These are phyloP conservation scores for Brassica hybrid DNA, from an alignment of 441 rosid species.

Conservation along the genomic window DNA sequence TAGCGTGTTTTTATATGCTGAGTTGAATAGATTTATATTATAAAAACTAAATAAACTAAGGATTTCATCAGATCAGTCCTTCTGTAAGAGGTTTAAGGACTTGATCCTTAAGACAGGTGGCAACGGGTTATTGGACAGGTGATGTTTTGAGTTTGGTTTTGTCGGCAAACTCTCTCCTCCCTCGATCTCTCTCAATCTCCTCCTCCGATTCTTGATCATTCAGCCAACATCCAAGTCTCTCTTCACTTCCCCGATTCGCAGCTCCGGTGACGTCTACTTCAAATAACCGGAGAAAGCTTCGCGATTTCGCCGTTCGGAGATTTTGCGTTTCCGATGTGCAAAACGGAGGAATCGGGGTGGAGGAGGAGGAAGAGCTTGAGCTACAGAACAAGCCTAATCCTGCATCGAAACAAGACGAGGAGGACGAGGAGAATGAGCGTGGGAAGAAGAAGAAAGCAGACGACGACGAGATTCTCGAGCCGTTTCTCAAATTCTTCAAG, in stretches of 20 bases:
- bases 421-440: slow-evolving; percentile 22
- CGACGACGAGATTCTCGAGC: slow-evolving; percentile 72
- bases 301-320: slow-evolving; percentile 39
- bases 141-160: too few species aligned
- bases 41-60: too few species aligned
- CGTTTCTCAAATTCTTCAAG: slow-evolving; percentile 83
- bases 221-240: slow-evolving; percentile 57
- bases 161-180: too few species aligned
- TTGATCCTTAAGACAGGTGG: too few species aligned
- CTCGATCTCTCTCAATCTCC: too few species aligned
- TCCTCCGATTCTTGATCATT: slow-evolving; percentile 1
- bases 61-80: too few species aligned
- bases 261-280: slow-evolving; percentile 14
- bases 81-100: too few species aligned
- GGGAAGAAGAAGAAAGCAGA: slow-evolving; percentile 43
- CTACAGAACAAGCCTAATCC: slow-evolving; percentile 75
- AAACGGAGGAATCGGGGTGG: slow-evolving; percentile 48
- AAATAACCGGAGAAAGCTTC: slow-evolving; percentile 23
- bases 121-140: too few species aligned
- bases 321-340: slow-evolving; percentile 42
- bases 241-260: slow-evolving; percentile 40
- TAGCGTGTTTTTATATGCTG: too few species aligned
- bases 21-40: too few species aligned
- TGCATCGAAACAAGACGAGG: slow-evolving; percentile 40
- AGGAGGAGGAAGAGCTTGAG: slow-evolving; percentile 56